A percentile compares a stretch with the other conserved stretches of the same genome.
Evolutionary conservation across 768 basidiomycete species (phyloP).

Genomic region (Tephrocybe rancida): DNA sequence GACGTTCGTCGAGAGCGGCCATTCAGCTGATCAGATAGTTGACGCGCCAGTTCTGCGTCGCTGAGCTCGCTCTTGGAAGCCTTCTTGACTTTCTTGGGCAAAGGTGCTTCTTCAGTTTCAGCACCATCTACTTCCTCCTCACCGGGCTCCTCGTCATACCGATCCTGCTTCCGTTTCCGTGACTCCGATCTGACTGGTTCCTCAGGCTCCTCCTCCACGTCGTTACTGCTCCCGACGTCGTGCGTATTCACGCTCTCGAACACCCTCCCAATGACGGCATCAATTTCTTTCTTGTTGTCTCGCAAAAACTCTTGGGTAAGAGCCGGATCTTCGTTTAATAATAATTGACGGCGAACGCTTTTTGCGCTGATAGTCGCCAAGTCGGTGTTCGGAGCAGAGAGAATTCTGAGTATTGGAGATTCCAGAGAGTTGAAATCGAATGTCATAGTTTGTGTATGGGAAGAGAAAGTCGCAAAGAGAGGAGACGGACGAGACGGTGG

Average conservation of each 20-base stretch:
- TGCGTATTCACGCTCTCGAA: constrained; percentile 60
- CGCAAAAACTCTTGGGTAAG: constrained; percentile 65
- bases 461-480: neutral
- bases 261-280: constrained; percentile 65
- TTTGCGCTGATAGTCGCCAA: constrained; percentile 84
- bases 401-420: constrained; percentile 66
- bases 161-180: constrained; percentile 41
- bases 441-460: constrained; percentile 43
- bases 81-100: constrained; percentile 54
- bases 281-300: constrained; percentile 67
- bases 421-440: constrained; percentile 58
- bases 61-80: constrained; percentile 53
- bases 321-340: constrained; percentile 48
- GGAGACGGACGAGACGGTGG: constrained; percentile 7
- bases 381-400: constrained; percentile 77
- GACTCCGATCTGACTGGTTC: constrained; percentile 23
- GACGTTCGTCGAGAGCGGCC: constrained; percentile 55
- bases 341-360: constrained; percentile 78
- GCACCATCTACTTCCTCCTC: constrained; percentile 35
- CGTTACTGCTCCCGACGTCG: constrained; percentile 30
- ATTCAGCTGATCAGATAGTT: constrained; percentile 72
- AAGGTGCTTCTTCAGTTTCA: constrained; percentile 31
- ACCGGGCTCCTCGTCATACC: constrained; percentile 30
- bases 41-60: constrained; percentile 73
- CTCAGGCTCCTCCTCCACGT: constrained; percentile 28